Conservation (phyloP, 179 eudicot species). For the Beta lomatogona region DNA sequence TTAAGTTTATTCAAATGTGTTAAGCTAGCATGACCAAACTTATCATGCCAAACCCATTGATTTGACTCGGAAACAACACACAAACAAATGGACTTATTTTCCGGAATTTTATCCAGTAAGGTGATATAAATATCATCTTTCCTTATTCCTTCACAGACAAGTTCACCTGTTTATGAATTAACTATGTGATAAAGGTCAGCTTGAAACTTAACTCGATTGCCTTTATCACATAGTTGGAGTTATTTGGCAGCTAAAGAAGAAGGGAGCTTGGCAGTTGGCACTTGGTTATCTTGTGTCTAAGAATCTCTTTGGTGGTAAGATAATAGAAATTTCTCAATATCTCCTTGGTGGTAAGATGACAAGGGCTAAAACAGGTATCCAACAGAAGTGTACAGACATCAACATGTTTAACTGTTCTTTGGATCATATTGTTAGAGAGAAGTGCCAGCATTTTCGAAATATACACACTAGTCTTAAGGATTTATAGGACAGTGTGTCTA, state of each 20-base stretch:
- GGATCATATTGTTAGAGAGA: background rate
- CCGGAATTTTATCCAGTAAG: too few species aligned
- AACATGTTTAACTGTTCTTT: background rate
- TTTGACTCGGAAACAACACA: too few species aligned
- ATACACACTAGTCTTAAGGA: background rate
- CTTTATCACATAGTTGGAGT: background rate
- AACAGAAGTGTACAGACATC: background rate
- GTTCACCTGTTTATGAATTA: too few species aligned
- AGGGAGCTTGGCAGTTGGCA: background rate
- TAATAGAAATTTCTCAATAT: background rate
- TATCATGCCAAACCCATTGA: too few species aligned
- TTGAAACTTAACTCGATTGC: too few species aligned
- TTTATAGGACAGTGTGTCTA: background rate
- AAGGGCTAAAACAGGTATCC: background rate
- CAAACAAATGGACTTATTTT: too few species aligned
- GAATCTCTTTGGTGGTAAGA: background rate
- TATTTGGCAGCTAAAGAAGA: background rate
- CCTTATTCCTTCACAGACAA: too few species aligned
- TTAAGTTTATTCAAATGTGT: too few species aligned
- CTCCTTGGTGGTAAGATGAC: too few species aligned
- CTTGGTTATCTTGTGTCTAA: background rate
- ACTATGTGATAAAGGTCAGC: too few species aligned
- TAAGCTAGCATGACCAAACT: too few species aligned
- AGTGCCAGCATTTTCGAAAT: background rate
- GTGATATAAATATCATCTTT: too few species aligned